phyloP scores from a whole-genome alignment of 2,329 filamentous ascomycete genomes.

The Setomelanomma holmii region DNA sequence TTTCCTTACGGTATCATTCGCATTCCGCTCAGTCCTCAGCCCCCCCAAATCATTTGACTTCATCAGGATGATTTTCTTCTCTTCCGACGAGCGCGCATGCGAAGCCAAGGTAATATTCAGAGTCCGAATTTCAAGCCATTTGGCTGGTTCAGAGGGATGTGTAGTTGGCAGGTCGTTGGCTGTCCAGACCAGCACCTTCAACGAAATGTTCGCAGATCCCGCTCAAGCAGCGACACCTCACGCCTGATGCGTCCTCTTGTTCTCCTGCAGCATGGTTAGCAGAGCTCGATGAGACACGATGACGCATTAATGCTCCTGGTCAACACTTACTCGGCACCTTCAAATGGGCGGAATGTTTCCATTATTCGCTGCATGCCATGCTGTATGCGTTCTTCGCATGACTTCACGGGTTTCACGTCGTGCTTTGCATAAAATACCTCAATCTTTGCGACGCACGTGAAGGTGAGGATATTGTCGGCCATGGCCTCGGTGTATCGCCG shows the following conservation, averaged over 20 bases:
- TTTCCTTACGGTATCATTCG: no score
- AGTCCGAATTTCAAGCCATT: conserved; percentile 5
- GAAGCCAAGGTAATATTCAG: background rate
- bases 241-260: background rate
- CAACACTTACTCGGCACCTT: no score
- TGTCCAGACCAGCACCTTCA: conserved; percentile 9
- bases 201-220: background rate
- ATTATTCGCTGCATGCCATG: background rate
- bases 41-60: background rate
- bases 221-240: conserved; percentile 1
- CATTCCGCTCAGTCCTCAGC: no score
- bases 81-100: background rate
- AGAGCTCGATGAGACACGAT: no score
- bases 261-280: background rate
- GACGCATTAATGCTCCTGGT: no score
- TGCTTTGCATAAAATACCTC: conserved; percentile 2
- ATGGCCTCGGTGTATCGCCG: conserved; percentile 4
- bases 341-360: no score
- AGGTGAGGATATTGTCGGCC: conserved; percentile 9
- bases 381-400: background rate
- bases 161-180: background rate
- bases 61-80: background rate
- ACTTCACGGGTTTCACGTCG: background rate
- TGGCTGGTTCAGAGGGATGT: background rate
- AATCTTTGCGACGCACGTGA: conserved; percentile 1